Evolutionary conservation across 495 filamentous ascomycete genomes (phyloP), one percentile per base, ranked within the genome.

Genomic region (Filosporella fistucella): DNA sequence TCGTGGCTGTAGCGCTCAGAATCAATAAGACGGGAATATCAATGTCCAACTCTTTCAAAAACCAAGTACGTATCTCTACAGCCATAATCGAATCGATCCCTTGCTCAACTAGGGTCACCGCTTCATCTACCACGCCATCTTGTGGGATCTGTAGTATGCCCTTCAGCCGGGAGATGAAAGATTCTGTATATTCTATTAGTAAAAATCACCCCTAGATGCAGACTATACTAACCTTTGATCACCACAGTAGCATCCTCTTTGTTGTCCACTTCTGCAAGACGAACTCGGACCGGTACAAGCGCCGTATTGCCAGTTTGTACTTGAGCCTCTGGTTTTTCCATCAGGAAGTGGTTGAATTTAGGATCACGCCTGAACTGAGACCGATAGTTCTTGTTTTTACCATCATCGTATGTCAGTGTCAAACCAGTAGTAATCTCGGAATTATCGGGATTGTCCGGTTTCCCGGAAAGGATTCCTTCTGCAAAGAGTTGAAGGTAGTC

Each of bases 401-500:
- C 22, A 17, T 38, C 33, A n/a, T 30, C 42, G n/a, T 13, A 8
- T 18, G 25, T 9, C 6, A 23, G 18, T 18, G 5, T 9, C 13
- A 70, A 36, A 13, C 58, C 52, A 1, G 62, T 45, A 37, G 53
- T 37, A n/a, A 45, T 10, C 26, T 54, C 47, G 0, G 60, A 25
- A 2, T 44, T 51, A 6, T 54, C 52, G 0, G 43, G 14, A 16
- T 17, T 36, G 21, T 14, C 25, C n/a, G 45, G 45, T 14, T 23
- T 11, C 10, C 47, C 47, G n/a, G 68, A 62, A 17, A 62, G 45
- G 16, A 84, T 68, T 16, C 77, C 74, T 54, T 84, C 79, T 9
- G 76, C 66, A 51, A 85, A 81, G 52, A 80, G 69, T 47, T 81
- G 75, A 26, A 78, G 77, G 38, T 82, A 61, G 44, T 84, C 78